phyloP scores from a whole-genome alignment of 371 early-diverging fungal genomes.

The Cokeromyces recurvatus region DNA sequence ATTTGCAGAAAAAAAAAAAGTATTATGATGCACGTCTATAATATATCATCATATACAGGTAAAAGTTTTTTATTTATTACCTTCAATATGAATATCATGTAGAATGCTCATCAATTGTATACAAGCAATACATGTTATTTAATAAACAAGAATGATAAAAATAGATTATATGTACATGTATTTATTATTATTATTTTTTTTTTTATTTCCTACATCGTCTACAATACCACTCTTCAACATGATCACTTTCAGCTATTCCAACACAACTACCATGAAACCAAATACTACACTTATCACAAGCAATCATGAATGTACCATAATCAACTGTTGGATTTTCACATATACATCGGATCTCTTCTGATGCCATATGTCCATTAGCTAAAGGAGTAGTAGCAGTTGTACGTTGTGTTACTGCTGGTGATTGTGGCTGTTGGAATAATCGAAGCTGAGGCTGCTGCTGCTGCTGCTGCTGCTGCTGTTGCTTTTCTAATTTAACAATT shows the following conservation, averaged over 20 bases:
- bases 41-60: too few species aligned
- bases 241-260: slow-evolving; percentile 49
- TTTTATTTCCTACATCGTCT: slow-evolving; percentile 14
- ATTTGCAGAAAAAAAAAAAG: too few species aligned
- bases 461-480: too few species aligned
- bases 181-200: too few species aligned
- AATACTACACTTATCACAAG: slow-evolving; percentile 67
- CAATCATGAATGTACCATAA: slow-evolving; percentile 76
- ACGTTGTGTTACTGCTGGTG: background rate
- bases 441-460: background rate
- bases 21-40: too few species aligned
- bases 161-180: too few species aligned
- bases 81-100: too few species aligned
- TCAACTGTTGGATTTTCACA: slow-evolving; percentile 64
- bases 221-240: slow-evolving; percentile 45
- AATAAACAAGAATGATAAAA: too few species aligned
- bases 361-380: background rate
- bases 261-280: slow-evolving; percentile 82
- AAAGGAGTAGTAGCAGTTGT: background rate
- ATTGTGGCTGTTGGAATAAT: background rate
- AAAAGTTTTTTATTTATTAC: too few species aligned
- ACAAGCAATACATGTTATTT: too few species aligned
- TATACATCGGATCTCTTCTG: slow-evolving; percentile 62
- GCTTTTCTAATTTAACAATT: too few species aligned
- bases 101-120: too few species aligned